Evolutionary conservation across 139 green algal species (phyloP), one percentile per base, ranked within the genome.

Genomic region (Ettlia oleoabundans): DNA sequence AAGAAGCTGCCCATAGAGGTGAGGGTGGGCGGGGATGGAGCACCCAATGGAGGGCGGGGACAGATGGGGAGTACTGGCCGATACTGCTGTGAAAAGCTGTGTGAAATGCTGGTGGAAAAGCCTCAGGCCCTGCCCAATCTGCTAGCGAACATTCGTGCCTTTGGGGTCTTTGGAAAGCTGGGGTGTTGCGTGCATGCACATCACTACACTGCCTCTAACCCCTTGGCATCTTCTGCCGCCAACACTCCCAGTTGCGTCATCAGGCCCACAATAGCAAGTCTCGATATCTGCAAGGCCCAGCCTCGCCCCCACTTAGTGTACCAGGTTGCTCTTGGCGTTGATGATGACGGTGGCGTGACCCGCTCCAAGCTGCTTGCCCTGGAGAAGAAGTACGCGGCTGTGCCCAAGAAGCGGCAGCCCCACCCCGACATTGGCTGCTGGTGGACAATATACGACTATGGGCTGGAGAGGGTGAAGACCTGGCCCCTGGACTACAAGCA

Each of bases 361-460:
- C 77, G 75, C 0, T 55, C 33, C 19, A 73, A 82, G 69, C 86
- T 97, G 43, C 41, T 73, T 35, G 89, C 81, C 1, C 90, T 98
- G 41, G 91, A 98, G 63, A 84, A 92, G 35, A 93, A 92, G 86
- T 98, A 98, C 81, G 85, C 84, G 1, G 30, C 32, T 2, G 84
- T 93, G 24, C 76, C 86, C 30, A 97, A 97, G 86, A 82, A 84
- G 63, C 55, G 66, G n/a, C 76, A 91, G 87, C 89, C 94, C 2
- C 94, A 98, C 84, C 82, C 88, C 37, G 89, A 97, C 75, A 88
- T 98, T 37, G 95, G 95, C 43, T 91, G 92, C 90, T 98, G 93
- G 94, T 96, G 92, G 92, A 87, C 94, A n/a, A 83, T 98, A 66
- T 98, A 98, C 72, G 96, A 98, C 88, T 98, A 98, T 82, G 95